These are phyloP conservation scores for Chrysanthemum lavandulifolium DNA, from an alignment of 129 eudicot genomes.

Conservation along the genomic window DNA sequence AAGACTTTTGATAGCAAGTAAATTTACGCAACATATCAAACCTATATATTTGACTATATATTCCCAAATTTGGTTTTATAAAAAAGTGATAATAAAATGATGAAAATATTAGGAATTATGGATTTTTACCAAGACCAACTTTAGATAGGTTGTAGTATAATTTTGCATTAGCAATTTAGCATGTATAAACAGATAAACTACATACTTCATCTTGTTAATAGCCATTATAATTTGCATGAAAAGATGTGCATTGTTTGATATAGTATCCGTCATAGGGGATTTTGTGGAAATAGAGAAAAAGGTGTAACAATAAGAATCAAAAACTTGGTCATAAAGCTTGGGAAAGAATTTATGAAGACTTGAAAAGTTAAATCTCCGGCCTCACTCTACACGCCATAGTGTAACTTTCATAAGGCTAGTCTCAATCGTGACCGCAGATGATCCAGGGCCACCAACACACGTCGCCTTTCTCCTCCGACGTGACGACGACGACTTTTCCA, in stretches of 20 bases:
- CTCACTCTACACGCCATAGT: slow-evolving; percentile 19
- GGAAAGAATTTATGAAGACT: slow-evolving; percentile 22
- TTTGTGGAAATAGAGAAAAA: slow-evolving; percentile 21
- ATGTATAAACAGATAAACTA: background rate
- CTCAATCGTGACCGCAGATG: no score
- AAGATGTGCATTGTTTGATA: slow-evolving; percentile 30
- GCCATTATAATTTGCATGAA: slow-evolving; percentile 26
- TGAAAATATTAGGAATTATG: no score
- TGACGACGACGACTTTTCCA: no score
- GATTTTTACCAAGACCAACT: no score
- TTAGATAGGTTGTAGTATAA: background rate
- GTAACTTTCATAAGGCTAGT: no score
- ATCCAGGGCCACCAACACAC: no score
- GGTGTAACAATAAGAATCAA: slow-evolving; percentile 28
- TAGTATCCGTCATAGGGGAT: slow-evolving; percentile 5
- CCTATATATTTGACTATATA: no score
- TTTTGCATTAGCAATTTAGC: background rate
- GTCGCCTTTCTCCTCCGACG: no score
- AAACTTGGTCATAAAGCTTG: slow-evolving; percentile 38
- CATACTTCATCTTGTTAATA: background rate
- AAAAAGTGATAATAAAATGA: no score
- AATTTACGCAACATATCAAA: no score
- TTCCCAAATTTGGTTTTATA: no score
- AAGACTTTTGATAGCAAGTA: no score
- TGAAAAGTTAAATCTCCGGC: slow-evolving; percentile 23